phyloP scores from a whole-genome alignment of 2,329 filamentous ascomycete species.

The Epichloe hybrida region DNA sequence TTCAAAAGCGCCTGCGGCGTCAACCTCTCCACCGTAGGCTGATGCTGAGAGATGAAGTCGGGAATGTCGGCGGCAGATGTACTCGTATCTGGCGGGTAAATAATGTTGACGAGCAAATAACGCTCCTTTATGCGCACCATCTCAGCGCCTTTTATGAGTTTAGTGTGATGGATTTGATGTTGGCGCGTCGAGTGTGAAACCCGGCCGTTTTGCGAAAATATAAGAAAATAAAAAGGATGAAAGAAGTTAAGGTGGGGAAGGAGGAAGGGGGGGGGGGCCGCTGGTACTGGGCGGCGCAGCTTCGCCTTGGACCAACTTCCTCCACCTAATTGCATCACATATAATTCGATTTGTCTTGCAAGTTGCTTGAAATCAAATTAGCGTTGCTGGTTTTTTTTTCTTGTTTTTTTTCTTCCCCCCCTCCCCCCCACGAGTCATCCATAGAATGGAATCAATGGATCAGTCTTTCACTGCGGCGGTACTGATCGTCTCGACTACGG shows the following conservation, averaged over 20 bases:
- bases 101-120: slow-evolving; percentile 86
- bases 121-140: slow-evolving; percentile 97
- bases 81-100: slow-evolving; percentile 55
- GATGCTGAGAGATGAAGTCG: slow-evolving; percentile 59
- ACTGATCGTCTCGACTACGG: slow-evolving; percentile 83
- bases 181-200: background rate
- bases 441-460: slow-evolving; percentile 12
- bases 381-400: too few species aligned
- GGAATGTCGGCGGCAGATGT: slow-evolving; percentile 28
- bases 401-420: too few species aligned
- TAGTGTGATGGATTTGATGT: background rate
- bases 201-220: background rate
- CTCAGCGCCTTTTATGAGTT: background rate
- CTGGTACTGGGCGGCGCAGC: too few species aligned
- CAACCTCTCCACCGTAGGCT: slow-evolving; percentile 62
- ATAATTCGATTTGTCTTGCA: too few species aligned
- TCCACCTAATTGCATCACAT: too few species aligned
- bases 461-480: slow-evolving; percentile 56
- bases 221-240: background rate
- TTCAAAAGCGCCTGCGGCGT: slow-evolving; percentile 52
- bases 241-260: background rate
- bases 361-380: too few species aligned
- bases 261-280: too few species aligned
- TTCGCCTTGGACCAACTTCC: too few species aligned
- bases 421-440: background rate